Percentiles rank a stretch among this genome's conserved stretches.
phyloP scores from a whole-genome alignment of 148 eudicot species.

The Linanthus parryae region DNA sequence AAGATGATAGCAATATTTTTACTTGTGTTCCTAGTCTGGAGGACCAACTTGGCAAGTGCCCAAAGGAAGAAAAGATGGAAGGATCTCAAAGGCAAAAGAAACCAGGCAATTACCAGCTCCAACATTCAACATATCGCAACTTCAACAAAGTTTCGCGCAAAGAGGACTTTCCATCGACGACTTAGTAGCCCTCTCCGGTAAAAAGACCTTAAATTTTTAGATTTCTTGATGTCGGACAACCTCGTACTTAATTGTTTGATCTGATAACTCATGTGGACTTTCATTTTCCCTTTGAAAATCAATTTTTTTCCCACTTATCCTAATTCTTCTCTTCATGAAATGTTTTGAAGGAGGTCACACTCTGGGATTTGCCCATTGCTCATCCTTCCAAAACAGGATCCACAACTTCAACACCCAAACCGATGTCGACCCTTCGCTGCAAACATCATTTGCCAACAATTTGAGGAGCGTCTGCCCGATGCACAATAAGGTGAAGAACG shows the following conservation, averaged over 20 bases:
- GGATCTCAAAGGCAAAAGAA: constrained; percentile 65
- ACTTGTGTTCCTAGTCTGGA: constrained; percentile 39
- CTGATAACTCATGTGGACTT: neutral
- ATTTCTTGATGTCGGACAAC: neutral
- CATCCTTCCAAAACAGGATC: constrained; percentile 58
- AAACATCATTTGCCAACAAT: constrained; percentile 31
- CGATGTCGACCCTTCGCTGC: constrained; percentile 53
- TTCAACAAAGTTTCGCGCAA: constrained; percentile 65
- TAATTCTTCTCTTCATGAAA: neutral
- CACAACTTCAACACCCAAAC: constrained; percentile 32
- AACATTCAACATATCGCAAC: constrained; percentile 64
- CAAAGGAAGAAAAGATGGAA: constrained; percentile 87
- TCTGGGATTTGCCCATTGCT: constrained; percentile 67
- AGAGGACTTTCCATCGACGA: constrained; percentile 74
- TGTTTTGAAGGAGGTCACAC: constrained; percentile 53
- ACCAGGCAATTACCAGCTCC: constrained; percentile 70
- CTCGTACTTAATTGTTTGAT: neutral
- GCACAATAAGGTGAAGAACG: constrained; percentile 33
- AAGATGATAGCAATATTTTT: too few species aligned
- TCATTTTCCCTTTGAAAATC: too few species aligned
- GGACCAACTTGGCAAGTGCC: constrained; percentile 88
- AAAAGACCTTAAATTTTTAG: neutral
- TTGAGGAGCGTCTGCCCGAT: constrained; percentile 35
- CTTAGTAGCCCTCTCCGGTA: constrained; percentile 87
- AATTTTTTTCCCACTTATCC: too few species aligned